Evolutionary conservation across 2,329 filamentous ascomycete species (phyloP).

Genomic region (Myriosclerotinia duriaeana): DNA sequence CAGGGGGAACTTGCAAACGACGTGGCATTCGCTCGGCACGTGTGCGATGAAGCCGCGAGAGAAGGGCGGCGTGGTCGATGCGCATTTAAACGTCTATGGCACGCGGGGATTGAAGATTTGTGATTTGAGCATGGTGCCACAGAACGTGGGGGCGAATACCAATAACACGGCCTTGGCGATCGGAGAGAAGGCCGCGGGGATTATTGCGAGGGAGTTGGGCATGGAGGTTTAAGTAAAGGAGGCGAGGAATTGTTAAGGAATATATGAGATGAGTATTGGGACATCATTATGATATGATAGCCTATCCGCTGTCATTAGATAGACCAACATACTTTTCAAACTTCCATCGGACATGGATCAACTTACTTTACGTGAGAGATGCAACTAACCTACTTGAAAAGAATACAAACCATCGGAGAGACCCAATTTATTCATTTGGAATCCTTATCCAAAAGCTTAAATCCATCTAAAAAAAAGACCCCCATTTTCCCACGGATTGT

Average conservation of each 20-base stretch:
- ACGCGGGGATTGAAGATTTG: conserved; percentile 45
- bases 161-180: conserved; percentile 48
- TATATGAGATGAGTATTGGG: neutral
- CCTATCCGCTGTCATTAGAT: too few species aligned
- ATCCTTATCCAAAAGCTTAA: too few species aligned
- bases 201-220: conserved; percentile 45
- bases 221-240: conserved; percentile 29
- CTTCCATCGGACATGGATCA: too few species aligned
- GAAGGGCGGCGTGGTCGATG: conserved; percentile 45
- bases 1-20: conserved; percentile 44
- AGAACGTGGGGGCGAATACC: conserved; percentile 48
- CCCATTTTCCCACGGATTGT: too few species aligned
- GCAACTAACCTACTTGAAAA: too few species aligned
- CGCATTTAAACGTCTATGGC: conserved; percentile 45
- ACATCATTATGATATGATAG: too few species aligned
- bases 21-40: conserved; percentile 46
- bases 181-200: conserved; percentile 45
- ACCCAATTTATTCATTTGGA: too few species aligned
- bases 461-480: too few species aligned
- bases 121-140: conserved; percentile 43
- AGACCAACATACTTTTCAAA: too few species aligned
- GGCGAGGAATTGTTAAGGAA: neutral
- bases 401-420: too few species aligned
- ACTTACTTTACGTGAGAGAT: too few species aligned
- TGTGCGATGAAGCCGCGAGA: conserved; percentile 44